These are phyloP conservation scores for Russula abietina DNA, from an alignment of 768 basidiomycete species.

Conservation along the genomic window DNA sequence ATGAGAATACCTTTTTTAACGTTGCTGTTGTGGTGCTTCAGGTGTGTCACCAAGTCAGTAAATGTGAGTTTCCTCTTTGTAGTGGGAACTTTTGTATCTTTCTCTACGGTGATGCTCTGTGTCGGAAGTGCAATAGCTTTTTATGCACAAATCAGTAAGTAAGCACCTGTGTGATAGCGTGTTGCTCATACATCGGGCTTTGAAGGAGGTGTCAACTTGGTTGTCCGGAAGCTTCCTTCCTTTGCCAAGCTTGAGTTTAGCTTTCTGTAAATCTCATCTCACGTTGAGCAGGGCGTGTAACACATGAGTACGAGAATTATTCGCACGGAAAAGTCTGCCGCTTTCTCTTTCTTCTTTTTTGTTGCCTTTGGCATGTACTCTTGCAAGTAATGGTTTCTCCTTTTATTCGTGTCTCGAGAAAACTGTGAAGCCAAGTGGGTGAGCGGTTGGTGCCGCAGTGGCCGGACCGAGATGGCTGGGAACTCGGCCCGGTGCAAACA, in stretches of 20 bases:
- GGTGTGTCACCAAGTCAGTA: constrained; percentile 65
- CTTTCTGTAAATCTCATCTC: constrained; percentile 66
- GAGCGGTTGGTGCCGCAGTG: too few species aligned
- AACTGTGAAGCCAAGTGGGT: too few species aligned
- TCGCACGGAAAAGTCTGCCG: constrained; percentile 76
- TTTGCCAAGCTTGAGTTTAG: constrained; percentile 94
- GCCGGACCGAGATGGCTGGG: background rate
- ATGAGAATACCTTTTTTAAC: constrained; percentile 56
- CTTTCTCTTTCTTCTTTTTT: constrained; percentile 83
- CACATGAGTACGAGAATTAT: background rate
- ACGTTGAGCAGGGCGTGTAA: background rate
- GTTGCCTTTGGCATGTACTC: constrained; percentile 71
- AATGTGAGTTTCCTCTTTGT: constrained; percentile 74
- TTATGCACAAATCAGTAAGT: background rate
- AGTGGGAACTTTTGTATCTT: constrained; percentile 51
- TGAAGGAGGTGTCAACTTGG: constrained; percentile 93
- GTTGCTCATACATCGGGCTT: constrained; percentile 65
- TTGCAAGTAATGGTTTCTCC: background rate
- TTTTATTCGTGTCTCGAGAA: background rate
- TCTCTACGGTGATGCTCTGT: constrained; percentile 66
- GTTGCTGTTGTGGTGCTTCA: constrained; percentile 77
- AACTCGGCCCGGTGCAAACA: constrained; percentile 1
- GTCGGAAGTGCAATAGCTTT: constrained; percentile 84
- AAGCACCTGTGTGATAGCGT: background rate
- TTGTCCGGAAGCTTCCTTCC: constrained; percentile 79